A percentile compares a stretch with the other conserved stretches of the same genome.
Evolutionary conservation across 495 filamentous ascomycete genomes (phyloP).

Genomic region (Pseudevernia furfuracea): DNA sequence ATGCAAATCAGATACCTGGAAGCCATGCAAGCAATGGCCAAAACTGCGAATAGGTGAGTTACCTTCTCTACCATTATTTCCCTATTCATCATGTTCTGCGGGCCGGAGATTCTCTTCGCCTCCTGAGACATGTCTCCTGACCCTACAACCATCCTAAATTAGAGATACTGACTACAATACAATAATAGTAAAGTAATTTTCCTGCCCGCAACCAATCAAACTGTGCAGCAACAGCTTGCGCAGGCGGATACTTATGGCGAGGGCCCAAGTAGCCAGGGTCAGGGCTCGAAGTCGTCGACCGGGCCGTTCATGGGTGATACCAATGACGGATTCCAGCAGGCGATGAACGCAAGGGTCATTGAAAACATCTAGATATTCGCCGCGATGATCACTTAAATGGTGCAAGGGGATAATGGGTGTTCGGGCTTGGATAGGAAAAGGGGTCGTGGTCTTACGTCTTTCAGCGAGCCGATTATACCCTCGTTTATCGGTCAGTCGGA

Average conservation of each 20-base stretch:
- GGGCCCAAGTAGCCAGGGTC: constrained; percentile 47
- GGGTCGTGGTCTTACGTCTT: neutral
- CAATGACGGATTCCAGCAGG: constrained; percentile 64
- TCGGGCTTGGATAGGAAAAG: neutral
- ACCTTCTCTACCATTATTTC: too few species aligned
- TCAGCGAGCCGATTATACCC: constrained; percentile 12
- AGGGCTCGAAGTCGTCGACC: constrained; percentile 17
- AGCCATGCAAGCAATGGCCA: constrained; percentile 99
- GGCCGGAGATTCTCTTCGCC: too few species aligned
- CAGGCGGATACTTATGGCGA: constrained; percentile 51
- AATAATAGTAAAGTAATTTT: constrained; percentile 99
- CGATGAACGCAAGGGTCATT: constrained; percentile 76
- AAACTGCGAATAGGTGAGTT: constrained; percentile 81
- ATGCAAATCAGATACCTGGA: constrained; percentile 99
- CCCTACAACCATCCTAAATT: too few species aligned
- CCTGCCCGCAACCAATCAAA: constrained; percentile 50
- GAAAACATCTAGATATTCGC: constrained; percentile 65
- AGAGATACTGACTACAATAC: too few species aligned
- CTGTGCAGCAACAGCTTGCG: constrained; percentile 41
- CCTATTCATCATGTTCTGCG: too few species aligned
- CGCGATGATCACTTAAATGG: too few species aligned
- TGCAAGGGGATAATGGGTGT: neutral
- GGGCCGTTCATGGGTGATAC: constrained; percentile 30
- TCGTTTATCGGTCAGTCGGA: constrained; percentile 15
- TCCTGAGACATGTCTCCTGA: too few species aligned